These are phyloP conservation scores for Ustilago vetiveriae DNA, from an alignment of 1,284 basidiomycete genomes.

Conservation along the genomic window DNA sequence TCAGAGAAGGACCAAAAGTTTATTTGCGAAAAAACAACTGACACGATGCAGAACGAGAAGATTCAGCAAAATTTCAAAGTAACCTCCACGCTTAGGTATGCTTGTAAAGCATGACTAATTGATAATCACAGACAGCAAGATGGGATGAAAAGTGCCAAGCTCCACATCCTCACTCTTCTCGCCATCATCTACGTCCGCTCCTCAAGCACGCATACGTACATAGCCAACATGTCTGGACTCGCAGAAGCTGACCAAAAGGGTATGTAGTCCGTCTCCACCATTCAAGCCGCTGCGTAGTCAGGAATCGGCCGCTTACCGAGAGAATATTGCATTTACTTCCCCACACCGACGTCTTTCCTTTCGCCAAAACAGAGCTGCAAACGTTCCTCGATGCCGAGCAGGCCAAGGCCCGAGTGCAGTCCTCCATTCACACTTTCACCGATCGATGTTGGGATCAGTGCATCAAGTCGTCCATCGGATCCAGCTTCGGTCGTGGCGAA, in stretches of 20 bases:
- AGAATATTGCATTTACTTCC: too few relatives aligned
- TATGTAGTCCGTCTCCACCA: constrained; percentile 6
- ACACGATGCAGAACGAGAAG: not conserved
- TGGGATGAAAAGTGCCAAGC: not conserved
- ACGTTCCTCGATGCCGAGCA: constrained; percentile 87
- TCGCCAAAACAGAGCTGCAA: constrained; percentile 79
- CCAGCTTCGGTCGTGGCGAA: constrained; percentile 84
- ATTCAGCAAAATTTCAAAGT: constrained; percentile 16
- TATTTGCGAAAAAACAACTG: constrained; percentile 1
- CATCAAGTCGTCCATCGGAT: constrained; percentile 83
- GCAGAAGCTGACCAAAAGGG: constrained; percentile 59
- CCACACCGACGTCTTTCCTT: too few relatives aligned
- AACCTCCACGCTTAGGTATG: constrained; percentile 21
- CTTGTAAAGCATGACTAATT: constrained; percentile 36
- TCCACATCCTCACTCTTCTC: constrained; percentile 14
- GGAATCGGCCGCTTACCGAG: too few relatives aligned
- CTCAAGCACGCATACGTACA: not conserved
- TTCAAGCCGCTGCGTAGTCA: not conserved
- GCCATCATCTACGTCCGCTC: constrained; percentile 1
- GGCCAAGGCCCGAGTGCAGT: constrained; percentile 81
- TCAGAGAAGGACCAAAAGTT: constrained; percentile 12
- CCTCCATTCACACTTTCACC: constrained; percentile 69
- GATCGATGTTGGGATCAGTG: constrained; percentile 73
- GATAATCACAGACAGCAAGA: too few relatives aligned
- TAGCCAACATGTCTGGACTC: constrained; percentile 42